Conservation (phyloP, 148 eudicot species). For the Dianthus caryophyllus region DNA sequence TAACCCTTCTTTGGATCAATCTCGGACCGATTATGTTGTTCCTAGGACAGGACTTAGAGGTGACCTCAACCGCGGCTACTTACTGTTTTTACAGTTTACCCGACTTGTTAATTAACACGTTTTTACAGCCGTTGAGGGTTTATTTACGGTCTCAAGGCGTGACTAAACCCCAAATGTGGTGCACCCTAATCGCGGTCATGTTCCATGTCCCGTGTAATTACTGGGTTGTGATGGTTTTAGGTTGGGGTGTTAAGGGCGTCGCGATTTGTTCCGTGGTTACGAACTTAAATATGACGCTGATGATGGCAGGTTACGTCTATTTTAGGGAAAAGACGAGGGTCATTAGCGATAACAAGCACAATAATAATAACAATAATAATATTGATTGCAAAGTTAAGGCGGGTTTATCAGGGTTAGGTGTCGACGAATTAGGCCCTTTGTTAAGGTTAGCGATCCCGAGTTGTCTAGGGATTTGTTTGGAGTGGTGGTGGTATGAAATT, state of each 20-base stretch:
- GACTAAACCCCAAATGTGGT: constrained; percentile 87
- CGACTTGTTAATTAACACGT: constrained; percentile 61
- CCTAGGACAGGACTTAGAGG: constrained; percentile 71
- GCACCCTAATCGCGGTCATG: constrained; percentile 56
- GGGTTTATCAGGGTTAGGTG: constrained; percentile 24
- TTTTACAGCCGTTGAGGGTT: constrained; percentile 76
- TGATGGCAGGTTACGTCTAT: constrained; percentile 64
- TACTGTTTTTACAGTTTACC: constrained; percentile 78
- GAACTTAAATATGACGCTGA: constrained; percentile 63
- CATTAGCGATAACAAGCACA: background rate
- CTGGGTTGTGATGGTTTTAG: constrained; percentile 41
- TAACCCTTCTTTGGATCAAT: constrained; percentile 60
- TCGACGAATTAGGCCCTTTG: constrained; percentile 45
- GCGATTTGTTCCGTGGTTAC: constrained; percentile 75
- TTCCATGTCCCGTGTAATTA: constrained; percentile 81
- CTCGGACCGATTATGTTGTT: constrained; percentile 67
- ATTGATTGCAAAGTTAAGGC: constrained; percentile 17
- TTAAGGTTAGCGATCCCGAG: constrained; percentile 69
- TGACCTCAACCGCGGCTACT: constrained; percentile 62
- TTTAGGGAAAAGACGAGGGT: constrained; percentile 37
- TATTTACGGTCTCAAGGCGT: constrained; percentile 82
- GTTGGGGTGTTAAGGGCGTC: constrained; percentile 69
- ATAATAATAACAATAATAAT: background rate
- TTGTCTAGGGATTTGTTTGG: constrained; percentile 77
- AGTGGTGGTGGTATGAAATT: constrained; percentile 99